Evolutionary conservation across 129 eudicot species (phyloP).

Genomic region (Tagetes erecta): DNA sequence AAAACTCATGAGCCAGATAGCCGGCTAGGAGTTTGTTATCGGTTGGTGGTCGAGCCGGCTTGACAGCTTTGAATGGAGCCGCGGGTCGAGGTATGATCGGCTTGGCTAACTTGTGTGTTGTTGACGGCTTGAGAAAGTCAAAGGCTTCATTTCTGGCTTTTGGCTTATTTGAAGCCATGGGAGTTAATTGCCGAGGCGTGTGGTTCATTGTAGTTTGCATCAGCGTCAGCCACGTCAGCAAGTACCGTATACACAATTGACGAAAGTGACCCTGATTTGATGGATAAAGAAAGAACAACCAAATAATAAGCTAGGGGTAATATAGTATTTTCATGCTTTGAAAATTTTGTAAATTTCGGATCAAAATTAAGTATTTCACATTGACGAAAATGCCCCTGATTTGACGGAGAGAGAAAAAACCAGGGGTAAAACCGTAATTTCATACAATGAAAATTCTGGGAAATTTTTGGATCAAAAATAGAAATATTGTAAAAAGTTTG

Average conservation of each 20-base stretch:
- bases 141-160: constrained; percentile 36
- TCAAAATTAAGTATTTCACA: neutral
- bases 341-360: constrained; percentile 21
- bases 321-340: constrained; percentile 26
- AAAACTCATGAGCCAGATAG: constrained; percentile 57
- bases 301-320: constrained; percentile 24
- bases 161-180: constrained; percentile 39
- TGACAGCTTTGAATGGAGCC: constrained; percentile 1
- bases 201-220: constrained; percentile 45
- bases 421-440: constrained; percentile 33
- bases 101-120: constrained; percentile 40
- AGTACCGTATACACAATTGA: constrained; percentile 22
- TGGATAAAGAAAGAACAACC: neutral
- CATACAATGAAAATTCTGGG: constrained; percentile 7
- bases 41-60: constrained; percentile 25
- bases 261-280: constrained; percentile 30
- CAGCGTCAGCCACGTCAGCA: constrained; percentile 40
- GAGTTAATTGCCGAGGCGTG: constrained; percentile 42
- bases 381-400: constrained; percentile 32
- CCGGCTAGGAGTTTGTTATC: constrained; percentile 56
- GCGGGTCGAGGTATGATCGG: constrained; percentile 36
- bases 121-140: constrained; percentile 51
- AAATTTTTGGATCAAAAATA: constrained; percentile 20
- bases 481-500: neutral
- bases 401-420: constrained; percentile 2